A percentile compares a stretch with the other conserved stretches of the same genome.
These are phyloP conservation scores for Synchytrium microbalum DNA, from an alignment of 371 early-diverging fungal species.

Conservation along the genomic window DNA sequence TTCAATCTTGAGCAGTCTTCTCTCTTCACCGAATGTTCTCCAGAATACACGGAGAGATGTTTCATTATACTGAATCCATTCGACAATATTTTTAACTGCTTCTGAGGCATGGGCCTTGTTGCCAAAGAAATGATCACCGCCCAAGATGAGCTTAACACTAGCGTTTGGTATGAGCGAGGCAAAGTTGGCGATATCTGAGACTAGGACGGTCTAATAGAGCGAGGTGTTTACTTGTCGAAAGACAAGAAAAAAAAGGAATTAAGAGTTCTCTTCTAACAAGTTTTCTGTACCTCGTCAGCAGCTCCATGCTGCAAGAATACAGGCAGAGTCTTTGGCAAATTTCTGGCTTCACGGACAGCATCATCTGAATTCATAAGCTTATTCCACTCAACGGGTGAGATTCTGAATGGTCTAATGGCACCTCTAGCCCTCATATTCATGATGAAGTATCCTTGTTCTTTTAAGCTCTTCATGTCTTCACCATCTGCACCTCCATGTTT, in stretches of 20 bases:
- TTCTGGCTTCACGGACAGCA: too few relatives aligned
- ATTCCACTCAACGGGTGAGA: too few relatives aligned
- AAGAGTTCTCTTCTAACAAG: too few relatives aligned
- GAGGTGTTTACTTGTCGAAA: too few relatives aligned
- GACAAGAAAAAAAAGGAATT: too few relatives aligned
- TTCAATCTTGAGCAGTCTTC: not conserved
- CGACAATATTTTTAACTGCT: not conserved
- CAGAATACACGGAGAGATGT: too few relatives aligned
- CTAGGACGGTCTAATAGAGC: too few relatives aligned
- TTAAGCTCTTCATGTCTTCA: not conserved
- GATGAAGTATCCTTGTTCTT: not conserved
- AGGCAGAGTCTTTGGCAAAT: too few relatives aligned
- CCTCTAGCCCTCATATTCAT: not conserved
- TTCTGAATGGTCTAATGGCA: not conserved
- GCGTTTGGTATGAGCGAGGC: not conserved
- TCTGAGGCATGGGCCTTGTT: not conserved
- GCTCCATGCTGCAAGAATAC: too few relatives aligned
- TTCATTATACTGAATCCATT: not conserved
- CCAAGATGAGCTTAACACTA: not conserved
- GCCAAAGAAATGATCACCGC: not conserved
- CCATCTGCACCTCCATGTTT: not conserved
- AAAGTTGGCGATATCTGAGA: not conserved
- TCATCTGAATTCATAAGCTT: too few relatives aligned
- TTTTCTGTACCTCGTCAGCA: too few relatives aligned
- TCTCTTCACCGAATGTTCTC: too few relatives aligned